Evolutionary conservation across 179 eudicot genomes (phyloP).

Genomic region (Spinacia oleracea): DNA sequence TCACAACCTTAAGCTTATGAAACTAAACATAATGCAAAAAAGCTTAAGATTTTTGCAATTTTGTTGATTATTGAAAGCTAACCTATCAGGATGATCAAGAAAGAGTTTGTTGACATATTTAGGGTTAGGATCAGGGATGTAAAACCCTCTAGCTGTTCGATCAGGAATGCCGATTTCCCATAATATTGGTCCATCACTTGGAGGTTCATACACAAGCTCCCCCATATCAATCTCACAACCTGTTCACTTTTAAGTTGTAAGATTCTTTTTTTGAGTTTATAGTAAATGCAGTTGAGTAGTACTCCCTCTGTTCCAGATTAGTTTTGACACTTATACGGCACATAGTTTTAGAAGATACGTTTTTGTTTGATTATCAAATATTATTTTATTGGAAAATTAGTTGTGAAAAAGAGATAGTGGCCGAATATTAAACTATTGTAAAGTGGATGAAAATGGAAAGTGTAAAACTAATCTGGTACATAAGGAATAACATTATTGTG

Average conservation of each 20-base stretch:
- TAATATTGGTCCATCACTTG: constrained; percentile 80
- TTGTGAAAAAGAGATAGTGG: too few relatives aligned
- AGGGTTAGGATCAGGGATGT: constrained; percentile 82
- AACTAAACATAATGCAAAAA: too few relatives aligned
- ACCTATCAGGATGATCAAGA: constrained; percentile 77
- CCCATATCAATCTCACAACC: constrained; percentile 52
- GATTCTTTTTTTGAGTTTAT: background rate
- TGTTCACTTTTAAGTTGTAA: constrained; percentile 15
- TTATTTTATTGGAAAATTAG: too few relatives aligned
- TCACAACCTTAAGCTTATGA: background rate
- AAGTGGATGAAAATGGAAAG: too few relatives aligned
- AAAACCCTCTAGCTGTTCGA: constrained; percentile 81
- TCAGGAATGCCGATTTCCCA: constrained; percentile 92
- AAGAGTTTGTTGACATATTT: constrained; percentile 58
- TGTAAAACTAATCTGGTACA: too few relatives aligned
- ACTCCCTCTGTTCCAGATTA: too few relatives aligned
- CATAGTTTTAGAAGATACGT: too few relatives aligned
- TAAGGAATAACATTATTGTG: too few relatives aligned
- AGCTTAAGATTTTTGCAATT: background rate
- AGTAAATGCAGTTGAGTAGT: too few relatives aligned
- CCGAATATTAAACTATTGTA: too few relatives aligned
- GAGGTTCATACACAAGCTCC: constrained; percentile 68
- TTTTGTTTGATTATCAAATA: too few relatives aligned
- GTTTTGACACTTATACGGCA: too few relatives aligned
- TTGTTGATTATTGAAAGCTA: background rate